These are phyloP conservation scores for Phytophthora pini DNA, from an alignment of 352 stramenopile genomes.

Conservation along the genomic window DNA sequence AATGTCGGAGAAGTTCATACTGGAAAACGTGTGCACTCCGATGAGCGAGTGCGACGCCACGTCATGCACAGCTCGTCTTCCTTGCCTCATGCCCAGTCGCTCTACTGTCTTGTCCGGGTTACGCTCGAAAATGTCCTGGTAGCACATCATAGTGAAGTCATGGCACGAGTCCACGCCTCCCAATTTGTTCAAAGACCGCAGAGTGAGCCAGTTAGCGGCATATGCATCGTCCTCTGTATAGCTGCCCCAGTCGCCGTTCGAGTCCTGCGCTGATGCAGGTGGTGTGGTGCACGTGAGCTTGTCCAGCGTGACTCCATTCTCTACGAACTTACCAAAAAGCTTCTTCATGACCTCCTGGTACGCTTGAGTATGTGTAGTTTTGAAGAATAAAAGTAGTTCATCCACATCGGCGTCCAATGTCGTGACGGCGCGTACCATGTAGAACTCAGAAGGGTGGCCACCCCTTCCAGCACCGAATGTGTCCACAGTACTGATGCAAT, in stretches of 20 bases:
- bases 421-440: constrained; percentile 60
- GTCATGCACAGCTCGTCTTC: constrained; percentile 17
- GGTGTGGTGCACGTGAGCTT: constrained; percentile 44
- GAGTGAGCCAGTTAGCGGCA: constrained; percentile 6
- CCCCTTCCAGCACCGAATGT: constrained; percentile 41
- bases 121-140: neutral
- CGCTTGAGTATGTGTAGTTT: constrained; percentile 33
- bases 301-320: constrained; percentile 49
- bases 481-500: constrained; percentile 38
- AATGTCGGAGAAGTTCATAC: neutral
- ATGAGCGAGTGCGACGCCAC: constrained; percentile 32
- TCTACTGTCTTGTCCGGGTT: constrained; percentile 26
- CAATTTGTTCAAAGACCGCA: neutral
- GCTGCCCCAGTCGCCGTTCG: constrained; percentile 11
- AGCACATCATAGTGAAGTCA: neutral
- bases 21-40: neutral
- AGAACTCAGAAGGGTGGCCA: constrained; percentile 54
- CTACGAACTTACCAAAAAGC: constrained; percentile 51
- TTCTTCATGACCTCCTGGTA: constrained; percentile 48
- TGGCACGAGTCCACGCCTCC: neutral
- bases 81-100: constrained; percentile 28
- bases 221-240: constrained; percentile 64
- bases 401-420: constrained; percentile 49
- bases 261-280: neutral
- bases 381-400: constrained; percentile 47